These are phyloP conservation scores for Colletotrichum neosansevieriae DNA, from an alignment of 2,329 filamentous ascomycete species.

Conservation along the genomic window DNA sequence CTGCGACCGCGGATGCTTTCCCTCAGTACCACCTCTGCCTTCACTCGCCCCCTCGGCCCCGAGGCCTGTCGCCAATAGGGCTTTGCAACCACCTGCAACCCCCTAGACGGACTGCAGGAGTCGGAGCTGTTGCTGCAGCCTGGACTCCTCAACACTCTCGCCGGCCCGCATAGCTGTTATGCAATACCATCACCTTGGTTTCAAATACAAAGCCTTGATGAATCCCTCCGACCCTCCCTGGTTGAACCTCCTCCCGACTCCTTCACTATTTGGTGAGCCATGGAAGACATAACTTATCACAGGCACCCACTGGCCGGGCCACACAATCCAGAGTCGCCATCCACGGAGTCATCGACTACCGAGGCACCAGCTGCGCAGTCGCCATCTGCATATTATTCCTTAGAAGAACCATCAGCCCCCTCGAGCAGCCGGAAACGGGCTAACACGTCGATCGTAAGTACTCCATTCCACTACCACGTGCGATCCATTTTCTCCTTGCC, in stretches of 20 bases:
- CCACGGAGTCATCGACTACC: neutral
- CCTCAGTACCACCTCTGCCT: neutral
- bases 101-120: neutral
- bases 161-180: conserved; percentile 11
- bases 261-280: conserved; percentile 40
- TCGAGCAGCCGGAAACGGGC: no score
- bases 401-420: no score
- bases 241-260: conserved; percentile 2
- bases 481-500: no score
- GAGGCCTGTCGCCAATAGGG: conserved; percentile 13
- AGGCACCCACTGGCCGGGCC: conserved; percentile 41
- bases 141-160: conserved; percentile 7
- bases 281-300: conserved; percentile 34
- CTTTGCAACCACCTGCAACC: neutral
- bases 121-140: neutral
- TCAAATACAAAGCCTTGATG: conserved; percentile 26
- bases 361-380: neutral
- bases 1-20: conserved; percentile 6
- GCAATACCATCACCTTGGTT: conserved; percentile 15
- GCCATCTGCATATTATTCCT: no score
- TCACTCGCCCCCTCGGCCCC: conserved; percentile 1
- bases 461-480: no score
- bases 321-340: neutral
- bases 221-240: conserved; percentile 11
- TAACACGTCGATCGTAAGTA: no score